Conservation (phyloP, 2,329 filamentous ascomycete genomes). For the Aspergillus ibericus region DNA sequence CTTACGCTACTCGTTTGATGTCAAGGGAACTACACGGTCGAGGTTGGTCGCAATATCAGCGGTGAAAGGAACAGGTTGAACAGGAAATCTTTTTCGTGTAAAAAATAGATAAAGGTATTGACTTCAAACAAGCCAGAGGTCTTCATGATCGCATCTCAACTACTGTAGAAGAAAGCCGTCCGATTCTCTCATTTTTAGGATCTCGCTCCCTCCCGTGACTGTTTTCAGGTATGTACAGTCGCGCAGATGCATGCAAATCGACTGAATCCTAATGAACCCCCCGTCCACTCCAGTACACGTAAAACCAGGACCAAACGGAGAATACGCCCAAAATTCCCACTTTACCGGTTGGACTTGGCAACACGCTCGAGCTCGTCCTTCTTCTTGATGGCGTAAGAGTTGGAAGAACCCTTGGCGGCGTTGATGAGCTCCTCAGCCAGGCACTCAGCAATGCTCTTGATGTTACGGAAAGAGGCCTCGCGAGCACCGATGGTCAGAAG, state of each 20-base stretch:
- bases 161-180: conserved; percentile 43
- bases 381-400: conserved; percentile 99
- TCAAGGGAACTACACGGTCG: background rate
- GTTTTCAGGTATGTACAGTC: conserved; percentile 42
- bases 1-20: background rate
- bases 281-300: conserved; percentile 44
- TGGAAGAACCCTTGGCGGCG: conserved; percentile 99
- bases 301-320: conserved; percentile 42
- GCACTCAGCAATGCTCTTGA: conserved; percentile 99
- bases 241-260: conserved; percentile 43
- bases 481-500: conserved; percentile 98
- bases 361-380: conserved; percentile 99
- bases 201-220: conserved; percentile 39
- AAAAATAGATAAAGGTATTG: conserved; percentile 25
- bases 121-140: conserved; percentile 25
- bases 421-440: conserved; percentile 99
- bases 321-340: conserved; percentile 38
- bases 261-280: conserved; percentile 43
- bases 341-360: conserved; percentile 99
- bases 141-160: conserved; percentile 46
- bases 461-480: conserved; percentile 98
- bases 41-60: background rate
- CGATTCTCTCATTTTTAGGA: conserved; percentile 40
- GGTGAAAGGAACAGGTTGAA: background rate
- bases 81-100: conserved; percentile 22